Percentiles rank a stretch among this genome's conserved stretches.
These are phyloP conservation scores for Ceratocystis destructans DNA, from an alignment of 2,329 filamentous ascomycete genomes.

Conservation along the genomic window DNA sequence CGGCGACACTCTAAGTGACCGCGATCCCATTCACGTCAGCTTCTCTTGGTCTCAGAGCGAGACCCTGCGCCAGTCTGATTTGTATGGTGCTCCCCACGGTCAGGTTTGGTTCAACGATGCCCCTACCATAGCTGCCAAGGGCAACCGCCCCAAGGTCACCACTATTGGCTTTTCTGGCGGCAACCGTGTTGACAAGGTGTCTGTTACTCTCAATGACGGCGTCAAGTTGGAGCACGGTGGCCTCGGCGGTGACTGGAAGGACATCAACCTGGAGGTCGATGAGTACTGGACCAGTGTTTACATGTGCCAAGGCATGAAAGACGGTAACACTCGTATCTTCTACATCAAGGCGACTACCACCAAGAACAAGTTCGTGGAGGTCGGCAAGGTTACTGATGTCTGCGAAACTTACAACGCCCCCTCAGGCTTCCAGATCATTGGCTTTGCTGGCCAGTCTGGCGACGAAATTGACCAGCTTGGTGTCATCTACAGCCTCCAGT, in stretches of 20 bases:
- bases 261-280: slow-evolving; percentile 17
- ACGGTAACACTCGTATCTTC: slow-evolving; percentile 37
- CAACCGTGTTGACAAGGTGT: slow-evolving; percentile 38
- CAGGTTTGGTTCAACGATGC: slow-evolving; percentile 42
- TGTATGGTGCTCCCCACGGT: slow-evolving; percentile 37
- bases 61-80: slow-evolving; percentile 32
- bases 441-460: slow-evolving; percentile 38
- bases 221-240: slow-evolving; percentile 40
- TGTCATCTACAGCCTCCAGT: slow-evolving; percentile 34
- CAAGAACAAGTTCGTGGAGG: slow-evolving; percentile 31
- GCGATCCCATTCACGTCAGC: slow-evolving; percentile 47
- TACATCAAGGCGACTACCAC: slow-evolving; percentile 42
- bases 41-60: slow-evolving; percentile 33
- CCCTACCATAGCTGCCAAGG: slow-evolving; percentile 26
- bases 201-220: slow-evolving; percentile 35
- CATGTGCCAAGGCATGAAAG: slow-evolving; percentile 38
- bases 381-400: slow-evolving; percentile 34
- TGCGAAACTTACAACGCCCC: slow-evolving; percentile 36
- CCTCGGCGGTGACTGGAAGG: slow-evolving; percentile 32
- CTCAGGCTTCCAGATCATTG: slow-evolving; percentile 38
- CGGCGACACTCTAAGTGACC: slow-evolving; percentile 47
- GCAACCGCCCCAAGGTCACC: slow-evolving; percentile 26
- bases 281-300: slow-evolving; percentile 38
- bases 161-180: slow-evolving; percentile 35
- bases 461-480: slow-evolving; percentile 43